Base-by-base conservation (phyloP, 2,329 filamentous ascomycete species). In the Clarireedia hainanense region DNA sequence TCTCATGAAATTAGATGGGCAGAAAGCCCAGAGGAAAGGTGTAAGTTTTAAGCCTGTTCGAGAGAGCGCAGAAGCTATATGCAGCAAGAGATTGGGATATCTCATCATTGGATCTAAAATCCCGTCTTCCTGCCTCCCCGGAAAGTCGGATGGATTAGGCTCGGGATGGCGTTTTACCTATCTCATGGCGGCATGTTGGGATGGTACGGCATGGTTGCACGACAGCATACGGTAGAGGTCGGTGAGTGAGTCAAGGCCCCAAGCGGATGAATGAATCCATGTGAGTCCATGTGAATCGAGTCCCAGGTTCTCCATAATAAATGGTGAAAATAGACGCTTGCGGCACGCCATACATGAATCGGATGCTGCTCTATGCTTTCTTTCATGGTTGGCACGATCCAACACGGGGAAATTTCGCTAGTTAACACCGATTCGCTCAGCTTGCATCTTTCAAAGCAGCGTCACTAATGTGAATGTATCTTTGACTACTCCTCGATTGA, bases 261-360 rank as follows among this genome's bases (percentile, higher is more conserved):
- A 9, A 34, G 30, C 30, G 30, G 30, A 12, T 34, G 30, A 34
- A 34, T 20, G 20, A 20, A 20, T 20, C 20, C 20, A 20, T 20
- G 20, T 20, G 20, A 20, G 20, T 20, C 20, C 30, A 34, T 36
- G 40, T 15, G 9, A 12, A 20, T 17, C 14, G 7, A 49, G 27
- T 34, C n/a, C 17, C 23, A 24, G 14, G n/a, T 34, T 15, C 46
- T 46, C 52, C 36, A 24, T 17, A 50, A 27, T 40, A 12, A 40
- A 55, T 55, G 52, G 9, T 50, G 52, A 50, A 50, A 50, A 50
- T 24, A 50, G 46, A 24, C 17, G 26, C 46, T 10, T 17, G 20
- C 42, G 17, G 48, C 52, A 50, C 52, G 52, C 46, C 52, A 55
- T 55, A 50, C 52, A 43, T 24, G 5, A 10, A 50, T 6, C 17